Evolutionary conservation across 2,329 filamentous ascomycete genomes (phyloP).

Genomic region (Fusarium torreyae): DNA sequence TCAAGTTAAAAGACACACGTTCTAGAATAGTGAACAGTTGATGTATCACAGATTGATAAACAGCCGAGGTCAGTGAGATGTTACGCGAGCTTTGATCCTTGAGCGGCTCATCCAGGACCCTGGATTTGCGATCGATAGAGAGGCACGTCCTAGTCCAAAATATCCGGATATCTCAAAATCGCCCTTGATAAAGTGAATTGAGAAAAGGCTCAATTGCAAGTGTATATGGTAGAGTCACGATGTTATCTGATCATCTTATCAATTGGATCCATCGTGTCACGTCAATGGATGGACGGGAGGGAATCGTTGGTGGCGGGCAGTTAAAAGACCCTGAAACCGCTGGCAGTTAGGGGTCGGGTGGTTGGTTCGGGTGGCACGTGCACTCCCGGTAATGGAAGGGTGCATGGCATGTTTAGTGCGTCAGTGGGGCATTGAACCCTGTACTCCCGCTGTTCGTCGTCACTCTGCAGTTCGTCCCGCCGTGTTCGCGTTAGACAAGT

Average conservation of each 20-base stretch:
- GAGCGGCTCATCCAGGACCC: slow-evolving; percentile 1
- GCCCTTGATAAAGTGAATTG: not conserved
- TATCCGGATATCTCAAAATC: not conserved
- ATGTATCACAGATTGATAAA: too few species aligned
- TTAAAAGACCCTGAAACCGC: slow-evolving; percentile 36
- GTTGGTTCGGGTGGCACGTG: slow-evolving; percentile 44
- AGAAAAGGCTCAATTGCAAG: not conserved
- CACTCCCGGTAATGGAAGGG: slow-evolving; percentile 36
- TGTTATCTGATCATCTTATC: slow-evolving; percentile 47
- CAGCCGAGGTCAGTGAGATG: too few species aligned
- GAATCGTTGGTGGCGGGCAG: slow-evolving; percentile 1
- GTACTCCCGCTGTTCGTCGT: slow-evolving; percentile 35
- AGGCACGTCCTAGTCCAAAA: too few species aligned
- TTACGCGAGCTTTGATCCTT: not conserved
- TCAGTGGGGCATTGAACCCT: slow-evolving; percentile 45
- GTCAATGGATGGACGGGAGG: slow-evolving; percentile 11
- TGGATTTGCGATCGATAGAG: not conserved
- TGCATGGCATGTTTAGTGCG: slow-evolving; percentile 34
- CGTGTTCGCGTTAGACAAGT: slow-evolving; percentile 31
- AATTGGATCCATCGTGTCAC: slow-evolving; percentile 1
- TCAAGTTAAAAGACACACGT: too few species aligned
- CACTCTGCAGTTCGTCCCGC: slow-evolving; percentile 40
- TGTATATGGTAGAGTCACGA: not conserved
- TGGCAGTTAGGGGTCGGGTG: slow-evolving; percentile 26
- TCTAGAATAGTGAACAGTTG: too few species aligned